phyloP scores from a whole-genome alignment of 75 land plant genomes.

The Gnetum montanum region DNA sequence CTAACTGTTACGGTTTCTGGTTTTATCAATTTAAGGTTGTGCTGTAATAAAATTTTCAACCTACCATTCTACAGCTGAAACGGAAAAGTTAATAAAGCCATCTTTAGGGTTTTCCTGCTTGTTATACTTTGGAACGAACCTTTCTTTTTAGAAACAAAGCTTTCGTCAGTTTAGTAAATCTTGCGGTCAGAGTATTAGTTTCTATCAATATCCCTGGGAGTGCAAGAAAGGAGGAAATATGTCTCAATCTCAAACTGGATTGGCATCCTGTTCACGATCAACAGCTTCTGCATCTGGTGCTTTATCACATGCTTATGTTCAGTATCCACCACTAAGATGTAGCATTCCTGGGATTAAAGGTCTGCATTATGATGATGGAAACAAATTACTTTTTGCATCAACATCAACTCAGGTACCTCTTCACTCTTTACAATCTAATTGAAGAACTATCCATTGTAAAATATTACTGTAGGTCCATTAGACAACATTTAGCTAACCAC shows the following conservation, averaged over 20 bases:
- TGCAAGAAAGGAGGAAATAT: constrained; percentile 12
- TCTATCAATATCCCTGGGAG: neutral
- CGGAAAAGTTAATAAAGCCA: constrained; percentile 6
- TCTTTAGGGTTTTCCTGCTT: neutral
- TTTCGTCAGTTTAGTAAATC: too few species aligned
- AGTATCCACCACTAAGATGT: constrained; percentile 82
- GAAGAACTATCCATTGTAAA: too few species aligned
- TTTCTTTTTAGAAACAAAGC: too few species aligned
- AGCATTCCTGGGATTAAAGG: constrained; percentile 60
- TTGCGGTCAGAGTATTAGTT: neutral
- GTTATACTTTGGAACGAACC: neutral
- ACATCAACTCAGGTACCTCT: constrained; percentile 75
- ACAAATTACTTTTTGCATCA: constrained; percentile 59
- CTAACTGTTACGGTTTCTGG: neutral
- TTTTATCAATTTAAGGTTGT: neutral
- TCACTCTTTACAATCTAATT: neutral
- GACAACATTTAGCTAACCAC: too few species aligned
- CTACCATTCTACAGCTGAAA: neutral
- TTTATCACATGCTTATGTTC: constrained; percentile 86
- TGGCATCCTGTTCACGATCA: constrained; percentile 28
- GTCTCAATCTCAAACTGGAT: constrained; percentile 20
- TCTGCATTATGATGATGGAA: constrained; percentile 89
- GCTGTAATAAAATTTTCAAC: neutral
- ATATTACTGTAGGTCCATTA: too few species aligned
- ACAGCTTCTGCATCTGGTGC: constrained; percentile 58